Percentiles rank a stretch among this genome's conserved stretches.
Conservation (phyloP, 2,329 filamentous ascomycete species). For the Monilinia polystroma region DNA sequence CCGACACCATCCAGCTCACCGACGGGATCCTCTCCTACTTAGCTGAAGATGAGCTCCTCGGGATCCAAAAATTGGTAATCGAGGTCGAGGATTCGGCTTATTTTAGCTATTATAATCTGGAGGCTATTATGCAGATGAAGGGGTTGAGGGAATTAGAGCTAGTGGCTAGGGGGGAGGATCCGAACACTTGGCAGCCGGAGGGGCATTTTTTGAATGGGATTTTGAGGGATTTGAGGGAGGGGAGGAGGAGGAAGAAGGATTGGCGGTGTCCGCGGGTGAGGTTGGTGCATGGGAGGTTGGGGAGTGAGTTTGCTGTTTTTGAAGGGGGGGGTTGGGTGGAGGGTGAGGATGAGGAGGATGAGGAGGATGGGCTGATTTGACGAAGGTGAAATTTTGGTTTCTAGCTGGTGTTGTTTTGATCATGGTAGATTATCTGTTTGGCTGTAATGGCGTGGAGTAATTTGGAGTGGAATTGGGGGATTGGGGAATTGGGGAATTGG, state of each 20-base stretch:
- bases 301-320: slow-evolving; percentile 27
- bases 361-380: neutral
- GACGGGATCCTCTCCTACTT: slow-evolving; percentile 33
- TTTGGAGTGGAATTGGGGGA: neutral
- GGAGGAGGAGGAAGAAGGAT: slow-evolving; percentile 27
- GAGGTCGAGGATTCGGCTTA: slow-evolving; percentile 33
- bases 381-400: neutral
- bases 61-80: slow-evolving; percentile 30
- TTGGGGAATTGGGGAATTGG: neutral
- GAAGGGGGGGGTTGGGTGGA: slow-evolving; percentile 25
- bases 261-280: slow-evolving; percentile 35
- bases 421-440: no score
- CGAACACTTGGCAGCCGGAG: slow-evolving; percentile 20
- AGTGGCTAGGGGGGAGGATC: slow-evolving; percentile 12
- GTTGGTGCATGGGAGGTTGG: slow-evolving; percentile 28
- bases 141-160: slow-evolving; percentile 32
- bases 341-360: slow-evolving; percentile 7
- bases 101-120: slow-evolving; percentile 36
- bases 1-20: slow-evolving; percentile 30
- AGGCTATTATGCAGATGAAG: slow-evolving; percentile 32
- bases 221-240: slow-evolving; percentile 30
- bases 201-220: slow-evolving; percentile 25
- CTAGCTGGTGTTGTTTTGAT: neutral
- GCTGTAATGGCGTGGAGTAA: neutral
- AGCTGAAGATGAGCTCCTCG: slow-evolving; percentile 20